Percentiles rank a stretch among this genome's conserved stretches.
Evolutionary conservation across 208 protist species (phyloP).

Genomic region (Leishmania tarentolae): DNA sequence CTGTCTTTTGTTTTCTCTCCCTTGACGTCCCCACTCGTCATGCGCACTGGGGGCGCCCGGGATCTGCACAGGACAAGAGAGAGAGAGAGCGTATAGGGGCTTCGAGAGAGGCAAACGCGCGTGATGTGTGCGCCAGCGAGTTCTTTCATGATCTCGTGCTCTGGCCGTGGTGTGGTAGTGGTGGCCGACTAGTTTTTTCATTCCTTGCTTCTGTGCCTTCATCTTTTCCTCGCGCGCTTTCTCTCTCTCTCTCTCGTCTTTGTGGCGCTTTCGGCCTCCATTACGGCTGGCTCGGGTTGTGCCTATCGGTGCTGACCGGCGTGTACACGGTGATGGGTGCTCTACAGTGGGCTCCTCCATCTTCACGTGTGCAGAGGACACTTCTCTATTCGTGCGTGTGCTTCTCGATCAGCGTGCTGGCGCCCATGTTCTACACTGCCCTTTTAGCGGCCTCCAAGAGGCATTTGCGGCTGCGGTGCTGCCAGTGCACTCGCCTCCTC

Average conservation of each 20-base stretch:
- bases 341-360: background rate
- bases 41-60: background rate
- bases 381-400: background rate
- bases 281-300: background rate
- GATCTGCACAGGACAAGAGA: background rate
- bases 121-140: background rate
- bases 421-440: constrained; percentile 26
- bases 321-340: background rate
- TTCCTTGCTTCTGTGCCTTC: background rate
- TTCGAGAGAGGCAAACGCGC: background rate
- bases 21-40: background rate
- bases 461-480: constrained; percentile 67
- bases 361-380: background rate
- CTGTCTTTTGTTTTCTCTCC: background rate
- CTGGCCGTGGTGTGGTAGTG: background rate
- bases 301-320: background rate
- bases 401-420: background rate
- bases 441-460: constrained; percentile 64
- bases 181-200: background rate
- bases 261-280: background rate
- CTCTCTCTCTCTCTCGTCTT: background rate
- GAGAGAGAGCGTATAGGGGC: background rate
- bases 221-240: background rate
- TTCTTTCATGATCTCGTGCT: background rate
- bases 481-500: constrained; percentile 60